Evolutionary conservation across 2,329 filamentous ascomycete species (phyloP), one percentile per base, ranked within the genome.

Genomic region (Septoria petroselini): DNA sequence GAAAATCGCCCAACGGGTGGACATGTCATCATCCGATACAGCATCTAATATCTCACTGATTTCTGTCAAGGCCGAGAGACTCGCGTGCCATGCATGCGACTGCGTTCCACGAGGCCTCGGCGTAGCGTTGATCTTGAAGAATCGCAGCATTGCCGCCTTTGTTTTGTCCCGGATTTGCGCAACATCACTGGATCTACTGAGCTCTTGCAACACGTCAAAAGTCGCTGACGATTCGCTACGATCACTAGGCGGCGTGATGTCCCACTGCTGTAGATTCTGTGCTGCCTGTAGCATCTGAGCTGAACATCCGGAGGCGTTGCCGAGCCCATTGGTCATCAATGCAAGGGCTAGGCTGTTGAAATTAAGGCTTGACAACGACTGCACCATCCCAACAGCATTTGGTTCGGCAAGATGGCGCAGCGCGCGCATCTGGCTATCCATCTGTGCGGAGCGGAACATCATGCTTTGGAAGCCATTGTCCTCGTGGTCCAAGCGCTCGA

Each of bases 401-500:
- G 73, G 58, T 11, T 76, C 69, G 2, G 81, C 77, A 3, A 75
- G 70, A 18, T 76, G 69, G 50, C 84, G 78, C 15, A 76, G 71
- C 21, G 76, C 75, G 23, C 85, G 82, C 60, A 96, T 79, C 53
- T 91, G 83, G 58, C 86, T 91, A 66, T 98, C 91, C 59, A 94
- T 88, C 58, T 91, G 86, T 29, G 93, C 93, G 25, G 91, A 89
- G 51, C 91, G 84, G 61, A 97, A 95, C 18, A 93, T 84, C 14
- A 98, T 77, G 57, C 87, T 91, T 64, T 94, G 95, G 42, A 84
- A 76, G 0, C 91, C 91, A 59, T 95, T 85, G 41, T 84, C 84
- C 70, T 98, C 93, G 64, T 96, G 91, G 58, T 95, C 89, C 3
- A 97, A 77, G 7, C 88, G 84, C 42, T 85, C 81, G 51, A 97